Evolutionary conservation across 1,284 basidiomycete species (phyloP).

Genomic region (Ganoderma lingzhi): DNA sequence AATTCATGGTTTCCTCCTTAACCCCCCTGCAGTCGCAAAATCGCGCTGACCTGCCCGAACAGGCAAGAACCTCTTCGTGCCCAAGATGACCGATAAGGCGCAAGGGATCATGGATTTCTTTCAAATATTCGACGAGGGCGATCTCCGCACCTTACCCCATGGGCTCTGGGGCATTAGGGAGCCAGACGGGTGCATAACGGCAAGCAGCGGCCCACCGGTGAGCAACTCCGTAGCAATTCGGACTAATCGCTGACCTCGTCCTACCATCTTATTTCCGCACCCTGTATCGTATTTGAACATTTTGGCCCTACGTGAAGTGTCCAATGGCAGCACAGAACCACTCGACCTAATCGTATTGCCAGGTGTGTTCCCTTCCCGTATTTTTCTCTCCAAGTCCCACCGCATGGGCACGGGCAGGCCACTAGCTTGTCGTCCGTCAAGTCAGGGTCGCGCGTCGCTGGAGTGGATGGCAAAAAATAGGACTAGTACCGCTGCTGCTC

Average conservation of each 20-base stretch:
- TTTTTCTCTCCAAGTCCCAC: conserved; percentile 5
- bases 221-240: conserved; percentile 32
- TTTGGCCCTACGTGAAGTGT: conserved; percentile 44
- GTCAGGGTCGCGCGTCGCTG: background rate
- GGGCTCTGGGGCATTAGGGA: conserved; percentile 82
- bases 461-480: background rate
- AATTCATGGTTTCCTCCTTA: background rate
- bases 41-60: conserved; percentile 9
- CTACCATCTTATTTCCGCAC: background rate
- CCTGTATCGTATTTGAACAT: background rate
- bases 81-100: conserved; percentile 58
- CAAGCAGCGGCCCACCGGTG: conserved; percentile 58
- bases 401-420: background rate
- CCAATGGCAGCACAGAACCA: conserved; percentile 48
- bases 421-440: background rate
- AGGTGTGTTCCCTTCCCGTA: conserved; percentile 50
- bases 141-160: conserved; percentile 61
- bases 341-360: conserved; percentile 77
- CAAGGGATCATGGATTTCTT: conserved; percentile 71
- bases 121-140: conserved; percentile 62
- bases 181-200: conserved; percentile 58
- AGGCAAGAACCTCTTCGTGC: conserved; percentile 79
- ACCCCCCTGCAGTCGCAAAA: background rate
- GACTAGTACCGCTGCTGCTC: background rate
- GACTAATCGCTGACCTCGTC: conserved; percentile 15